Base-by-base conservation (phyloP, 2,329 filamentous ascomycete genomes). In the Fusarium buxicola region DNA sequence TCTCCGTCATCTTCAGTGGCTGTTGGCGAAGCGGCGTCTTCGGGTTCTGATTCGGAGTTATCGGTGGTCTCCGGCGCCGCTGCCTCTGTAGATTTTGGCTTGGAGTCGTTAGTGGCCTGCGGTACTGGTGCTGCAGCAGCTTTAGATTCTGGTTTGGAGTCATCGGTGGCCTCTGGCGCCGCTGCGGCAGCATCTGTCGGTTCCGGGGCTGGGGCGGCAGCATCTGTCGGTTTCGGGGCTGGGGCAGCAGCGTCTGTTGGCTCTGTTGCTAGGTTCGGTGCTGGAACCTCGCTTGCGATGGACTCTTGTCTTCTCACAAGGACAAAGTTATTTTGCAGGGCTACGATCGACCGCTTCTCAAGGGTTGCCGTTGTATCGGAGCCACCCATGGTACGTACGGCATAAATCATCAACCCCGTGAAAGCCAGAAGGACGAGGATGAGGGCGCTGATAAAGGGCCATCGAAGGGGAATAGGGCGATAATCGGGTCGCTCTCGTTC, bases 391-490 rank as follows among this genome's bases (percentile, higher is more conserved):
- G 59, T 48, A 6, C 47, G 55, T 9, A 49, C 34, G 8, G 55
- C 59, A 7, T 66, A 66, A 13, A 60, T 34, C 11, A 54, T 52
- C 16, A 49, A 11, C 1, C 63, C 63, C 39, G 64, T 36, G 5
- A 66, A 34, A 9, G 34, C 47, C n/a, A 59, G 5, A 9, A 66
- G 36, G 8, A 56, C 41, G 16, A 66, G 28, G 0, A 66, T 54
- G 21, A 63, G 18, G 2, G 45, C 40, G 18, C 38, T 51, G 30
- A 66, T 66, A 5, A 66, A 66, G 0, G 55, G 55, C 63, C 63
- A 66, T 50, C 58, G 41, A 18, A 66, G 24, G 6, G 63, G 58
- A 12, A 66, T 64, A 31, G 63, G 63, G 12, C 63, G 58, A n/a
- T 66, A 66, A 18, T 66, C 63, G 1, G 63, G 60, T 10, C 36